phyloP scores from a whole-genome alignment of 257 asterid genomes.

The Solanum gracilifrons region DNA sequence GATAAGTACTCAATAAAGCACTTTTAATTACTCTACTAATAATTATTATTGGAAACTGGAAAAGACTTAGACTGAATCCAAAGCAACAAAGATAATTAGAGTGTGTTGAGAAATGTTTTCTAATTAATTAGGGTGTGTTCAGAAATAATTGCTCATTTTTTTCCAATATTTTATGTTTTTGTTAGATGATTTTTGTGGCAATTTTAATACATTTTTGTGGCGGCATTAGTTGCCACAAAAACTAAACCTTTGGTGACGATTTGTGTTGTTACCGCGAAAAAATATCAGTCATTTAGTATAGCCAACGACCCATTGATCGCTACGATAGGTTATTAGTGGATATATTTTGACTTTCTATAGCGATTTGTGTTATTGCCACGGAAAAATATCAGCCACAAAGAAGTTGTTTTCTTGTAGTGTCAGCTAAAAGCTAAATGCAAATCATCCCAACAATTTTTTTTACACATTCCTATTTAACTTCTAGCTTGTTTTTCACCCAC shows the following conservation, averaged over 20 bases:
- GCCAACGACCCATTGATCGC: too few relatives aligned
- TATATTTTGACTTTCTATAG: not conserved
- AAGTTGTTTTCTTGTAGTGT: not conserved
- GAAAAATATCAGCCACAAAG: too few relatives aligned
- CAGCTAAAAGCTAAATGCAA: not conserved
- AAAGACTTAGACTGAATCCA: not conserved
- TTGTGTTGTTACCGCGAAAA: too few relatives aligned
- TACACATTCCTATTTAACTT: not conserved
- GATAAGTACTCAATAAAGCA: not conserved
- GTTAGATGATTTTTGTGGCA: too few relatives aligned
- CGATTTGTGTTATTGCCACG: not conserved
- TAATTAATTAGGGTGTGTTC: not conserved
- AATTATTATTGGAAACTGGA: not conserved
- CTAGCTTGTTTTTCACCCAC: not conserved
- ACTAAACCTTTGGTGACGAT: too few relatives aligned
- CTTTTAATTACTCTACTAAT: not conserved
- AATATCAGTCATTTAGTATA: too few relatives aligned
- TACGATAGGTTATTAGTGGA: too few relatives aligned
- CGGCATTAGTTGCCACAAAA: too few relatives aligned
- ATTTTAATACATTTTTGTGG: too few relatives aligned
- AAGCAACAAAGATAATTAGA: not conserved
- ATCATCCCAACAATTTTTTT: not conserved
- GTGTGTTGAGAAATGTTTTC: not conserved
- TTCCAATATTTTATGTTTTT: not conserved
- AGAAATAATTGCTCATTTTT: not conserved